Percentiles rank a stretch among this genome's conserved stretches.
These are phyloP conservation scores for Irpex rosettiformis DNA, from an alignment of 1,284 basidiomycete species.

Conservation along the genomic window DNA sequence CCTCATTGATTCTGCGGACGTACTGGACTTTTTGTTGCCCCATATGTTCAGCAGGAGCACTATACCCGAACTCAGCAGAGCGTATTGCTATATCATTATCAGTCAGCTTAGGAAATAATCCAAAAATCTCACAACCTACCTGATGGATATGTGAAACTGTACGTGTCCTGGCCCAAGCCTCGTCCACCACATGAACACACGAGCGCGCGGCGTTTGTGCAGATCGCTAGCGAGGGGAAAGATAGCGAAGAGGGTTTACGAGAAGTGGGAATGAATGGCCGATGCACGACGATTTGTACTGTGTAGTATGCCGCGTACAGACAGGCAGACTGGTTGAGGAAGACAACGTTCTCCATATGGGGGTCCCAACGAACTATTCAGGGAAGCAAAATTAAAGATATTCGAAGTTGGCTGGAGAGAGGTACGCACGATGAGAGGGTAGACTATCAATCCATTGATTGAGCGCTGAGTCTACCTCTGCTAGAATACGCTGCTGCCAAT, in stretches of 20 bases:
- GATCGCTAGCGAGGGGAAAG: constrained; percentile 71
- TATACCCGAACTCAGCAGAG: constrained; percentile 61
- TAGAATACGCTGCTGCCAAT: constrained; percentile 21
- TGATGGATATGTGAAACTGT: neutral
- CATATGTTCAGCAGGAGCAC: constrained; percentile 76
- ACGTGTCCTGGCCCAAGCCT: constrained; percentile 25
- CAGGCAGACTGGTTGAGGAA: constrained; percentile 70
- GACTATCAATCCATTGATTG: constrained; percentile 20
- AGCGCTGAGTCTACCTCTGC: constrained; percentile 21
- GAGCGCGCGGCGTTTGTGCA: constrained; percentile 80
- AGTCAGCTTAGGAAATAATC: neutral
- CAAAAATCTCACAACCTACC: neutral
- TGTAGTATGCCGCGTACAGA: constrained; percentile 67
- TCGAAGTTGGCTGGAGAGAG: neutral
- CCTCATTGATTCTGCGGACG: constrained; percentile 49
- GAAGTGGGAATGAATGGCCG: constrained; percentile 22
- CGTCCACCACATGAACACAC: constrained; percentile 68
- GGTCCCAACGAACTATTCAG: constrained; percentile 42
- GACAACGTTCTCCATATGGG: constrained; percentile 46
- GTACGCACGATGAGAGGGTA: constrained; percentile 21
- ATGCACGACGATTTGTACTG: constrained; percentile 77
- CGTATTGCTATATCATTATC: constrained; percentile 24
- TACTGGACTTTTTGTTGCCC: constrained; percentile 32
- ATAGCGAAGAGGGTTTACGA: neutral
- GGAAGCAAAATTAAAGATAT: neutral